Evolutionary conservation across 2,329 filamentous ascomycete species (phyloP).

Genomic region (Nemania serpens): DNA sequence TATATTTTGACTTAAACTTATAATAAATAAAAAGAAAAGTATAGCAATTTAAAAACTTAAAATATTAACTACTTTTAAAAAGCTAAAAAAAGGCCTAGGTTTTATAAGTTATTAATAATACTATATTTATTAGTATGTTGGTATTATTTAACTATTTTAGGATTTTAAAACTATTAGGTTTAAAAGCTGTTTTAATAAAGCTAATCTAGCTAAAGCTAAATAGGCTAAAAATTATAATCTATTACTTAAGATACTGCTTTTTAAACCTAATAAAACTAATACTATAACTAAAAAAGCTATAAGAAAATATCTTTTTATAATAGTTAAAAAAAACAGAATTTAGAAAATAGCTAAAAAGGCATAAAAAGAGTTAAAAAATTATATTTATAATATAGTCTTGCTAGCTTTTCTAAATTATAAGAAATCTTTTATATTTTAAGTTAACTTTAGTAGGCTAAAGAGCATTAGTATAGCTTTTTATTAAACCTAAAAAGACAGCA

Average conservation of each 20-base stretch:
- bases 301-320: neutral
- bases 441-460: neutral
- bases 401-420: neutral
- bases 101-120: neutral
- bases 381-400: neutral
- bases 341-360: neutral
- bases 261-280: neutral
- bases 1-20: neutral
- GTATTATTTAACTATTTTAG: neutral
- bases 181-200: constrained; percentile 8
- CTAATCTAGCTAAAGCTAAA: neutral
- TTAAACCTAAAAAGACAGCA: neutral
- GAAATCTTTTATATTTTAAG: neutral
- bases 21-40: neutral
- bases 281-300: neutral
- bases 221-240: neutral
- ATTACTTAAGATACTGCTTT: neutral
- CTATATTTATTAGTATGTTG: neutral
- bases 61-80: neutral
- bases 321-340: neutral
- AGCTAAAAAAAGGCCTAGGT: neutral
- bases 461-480: neutral
- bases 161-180: neutral
- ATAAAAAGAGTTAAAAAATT: neutral
- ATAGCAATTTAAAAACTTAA: neutral